These are phyloP conservation scores for Colletotrichum sp. DNA, from an alignment of 2,329 filamentous ascomycete genomes.

Conservation along the genomic window DNA sequence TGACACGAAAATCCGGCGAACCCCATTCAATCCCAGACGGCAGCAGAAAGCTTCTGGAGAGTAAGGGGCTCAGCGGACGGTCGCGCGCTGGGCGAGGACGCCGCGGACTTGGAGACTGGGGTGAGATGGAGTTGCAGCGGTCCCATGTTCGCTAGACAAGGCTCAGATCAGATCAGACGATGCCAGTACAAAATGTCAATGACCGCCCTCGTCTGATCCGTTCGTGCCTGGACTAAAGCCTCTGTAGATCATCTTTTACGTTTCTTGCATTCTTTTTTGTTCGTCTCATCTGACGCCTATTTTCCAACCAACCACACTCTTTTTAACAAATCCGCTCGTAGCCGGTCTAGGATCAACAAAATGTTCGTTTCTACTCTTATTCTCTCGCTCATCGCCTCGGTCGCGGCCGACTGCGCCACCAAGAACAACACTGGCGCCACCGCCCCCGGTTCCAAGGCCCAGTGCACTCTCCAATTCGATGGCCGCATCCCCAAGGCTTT, in stretches of 20 bases:
- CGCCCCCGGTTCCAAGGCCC: slow-evolving; percentile 20
- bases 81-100: neutral
- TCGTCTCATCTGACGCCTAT: slow-evolving; percentile 10
- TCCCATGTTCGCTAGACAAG: neutral
- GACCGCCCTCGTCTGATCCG: neutral
- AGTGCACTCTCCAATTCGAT: slow-evolving; percentile 49
- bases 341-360: slow-evolving; percentile 15
- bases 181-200: slow-evolving; percentile 2
- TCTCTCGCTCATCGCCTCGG: slow-evolving; percentile 11
- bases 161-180: slow-evolving; percentile 6
- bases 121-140: neutral
- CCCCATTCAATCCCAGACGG: slow-evolving; percentile 20
- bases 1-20: neutral
- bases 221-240: neutral
- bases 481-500: slow-evolving; percentile 47
- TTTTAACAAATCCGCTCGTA: slow-evolving; percentile 9
- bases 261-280: slow-evolving; percentile 12
- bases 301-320: slow-evolving; percentile 6
- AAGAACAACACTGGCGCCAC: slow-evolving; percentile 14
- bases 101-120: neutral
- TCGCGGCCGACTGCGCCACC: neutral
- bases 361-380: slow-evolving; percentile 17
- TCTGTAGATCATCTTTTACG: slow-evolving; percentile 8
- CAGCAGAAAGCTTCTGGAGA: slow-evolving; percentile 6
- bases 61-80: neutral